phyloP scores from a whole-genome alignment of 2,329 filamentous ascomycete genomes.

The Pochonia chlamydosporia region DNA sequence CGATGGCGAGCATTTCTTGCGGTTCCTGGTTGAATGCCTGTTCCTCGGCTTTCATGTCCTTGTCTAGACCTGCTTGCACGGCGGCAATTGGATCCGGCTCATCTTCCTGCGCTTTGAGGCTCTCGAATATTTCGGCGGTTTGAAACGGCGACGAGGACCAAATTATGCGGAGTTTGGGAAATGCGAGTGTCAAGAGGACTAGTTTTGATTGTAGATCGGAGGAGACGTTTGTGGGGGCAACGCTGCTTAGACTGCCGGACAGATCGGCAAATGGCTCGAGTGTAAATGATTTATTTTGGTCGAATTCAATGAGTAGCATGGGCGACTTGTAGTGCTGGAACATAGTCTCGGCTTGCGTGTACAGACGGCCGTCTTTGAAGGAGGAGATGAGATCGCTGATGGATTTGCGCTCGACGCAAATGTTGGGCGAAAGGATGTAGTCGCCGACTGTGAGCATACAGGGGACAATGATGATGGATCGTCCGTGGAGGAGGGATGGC shows the following conservation, averaged over 20 bases:
- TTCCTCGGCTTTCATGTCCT: constrained; percentile 51
- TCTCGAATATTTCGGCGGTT: constrained; percentile 93
- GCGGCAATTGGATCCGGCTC: constrained; percentile 89
- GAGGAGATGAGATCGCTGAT: constrained; percentile 86
- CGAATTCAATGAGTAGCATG: constrained; percentile 95
- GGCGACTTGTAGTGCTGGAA: constrained; percentile 84
- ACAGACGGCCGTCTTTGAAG: constrained; percentile 86
- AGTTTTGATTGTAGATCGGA: constrained; percentile 87
- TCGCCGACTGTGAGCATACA: constrained; percentile 96
- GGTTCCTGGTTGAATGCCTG: constrained; percentile 77
- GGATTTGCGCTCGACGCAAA: constrained; percentile 93
- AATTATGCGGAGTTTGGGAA: constrained; percentile 82
- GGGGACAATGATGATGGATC: constrained; percentile 81
- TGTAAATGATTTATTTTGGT: constrained; percentile 95
- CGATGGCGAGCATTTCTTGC: constrained; percentile 80
- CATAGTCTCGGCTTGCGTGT: constrained; percentile 90
- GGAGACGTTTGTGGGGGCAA: constrained; percentile 50
- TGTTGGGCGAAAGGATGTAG: constrained; percentile 85
- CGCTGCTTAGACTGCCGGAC: constrained; percentile 54
- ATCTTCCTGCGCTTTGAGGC: constrained; percentile 80
- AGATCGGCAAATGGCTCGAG: constrained; percentile 74
- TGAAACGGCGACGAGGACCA: constrained; percentile 94
- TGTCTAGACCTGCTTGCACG: constrained; percentile 69
- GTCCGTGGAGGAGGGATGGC: constrained; percentile 84
- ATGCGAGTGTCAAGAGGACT: constrained; percentile 86